Base-by-base conservation (phyloP, 1,139 yeast species). In the Kluyveromyces marxianus region DNA sequence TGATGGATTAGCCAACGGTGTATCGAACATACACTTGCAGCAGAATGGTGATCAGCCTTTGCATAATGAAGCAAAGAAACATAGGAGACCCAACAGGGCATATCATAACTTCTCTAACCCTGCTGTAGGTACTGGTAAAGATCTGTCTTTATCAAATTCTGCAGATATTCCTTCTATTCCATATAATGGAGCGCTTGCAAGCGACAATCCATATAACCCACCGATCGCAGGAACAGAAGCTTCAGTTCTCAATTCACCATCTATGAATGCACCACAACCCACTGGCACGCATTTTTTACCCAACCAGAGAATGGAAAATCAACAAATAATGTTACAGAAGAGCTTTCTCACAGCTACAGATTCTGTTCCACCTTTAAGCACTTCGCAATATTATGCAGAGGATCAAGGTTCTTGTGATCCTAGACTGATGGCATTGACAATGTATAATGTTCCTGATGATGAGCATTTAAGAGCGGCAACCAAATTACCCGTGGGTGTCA, bases 381-480 rank as follows among this genome's bases (percentile, higher is more conserved):
- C 92, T 1, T 78, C 89, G 1, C 83, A 80, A 54, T 86, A 72
- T 59, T 73, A 72, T 46, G 76, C 84, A 2, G 69, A 77, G 24
- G 97, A 92, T 60, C 95, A 89, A 60, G 96, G 95, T 3, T 77
- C 83, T 3, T 79, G 96, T 2, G 80, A 86, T 30, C 90, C 97
- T 10, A 79, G 87, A 52, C 82, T 81, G 60, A 77, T 86, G 59
- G 74, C 96, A 48, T 71, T 87, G 46, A 72, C 96, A 2, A 78
- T 89, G 88, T 87, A 89, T 65, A 81, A 82, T 54, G 78, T 90
- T 8, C 98, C 98, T 1, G 79, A 77, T 37, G 72, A 81, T 14
- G 95, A 87, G 53, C 77, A 76, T 44, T 68, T 90, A 49, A 74
- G 95, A 56, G 71, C 75, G 33, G 77, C 82, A 2, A 77, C 96